Conservation (phyloP, 2,329 filamentous ascomycete species). For the Apiospora rasikravindrae region DNA sequence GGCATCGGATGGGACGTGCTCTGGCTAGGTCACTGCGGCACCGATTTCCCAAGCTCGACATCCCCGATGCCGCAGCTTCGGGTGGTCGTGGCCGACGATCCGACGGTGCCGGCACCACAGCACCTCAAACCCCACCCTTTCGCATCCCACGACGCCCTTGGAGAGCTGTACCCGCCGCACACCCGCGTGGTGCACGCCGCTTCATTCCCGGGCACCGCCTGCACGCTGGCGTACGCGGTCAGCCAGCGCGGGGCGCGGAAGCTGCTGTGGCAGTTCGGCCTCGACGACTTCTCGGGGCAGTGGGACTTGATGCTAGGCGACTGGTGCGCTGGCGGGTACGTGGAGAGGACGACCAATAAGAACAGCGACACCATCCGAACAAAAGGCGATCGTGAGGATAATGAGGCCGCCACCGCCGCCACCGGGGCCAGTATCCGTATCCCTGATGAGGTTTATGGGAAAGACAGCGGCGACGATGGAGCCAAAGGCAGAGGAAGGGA, state of each 20-base stretch:
- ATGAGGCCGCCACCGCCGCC: background rate
- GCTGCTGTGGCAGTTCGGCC: slow-evolving; percentile 17
- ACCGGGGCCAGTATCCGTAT: background rate
- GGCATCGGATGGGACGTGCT: slow-evolving; percentile 43
- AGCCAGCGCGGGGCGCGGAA: slow-evolving; percentile 25
- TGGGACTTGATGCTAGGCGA: slow-evolving; percentile 36
- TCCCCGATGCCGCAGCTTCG: slow-evolving; percentile 22
- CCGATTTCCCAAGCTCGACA: slow-evolving; percentile 22
- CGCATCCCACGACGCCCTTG: slow-evolving; percentile 12
- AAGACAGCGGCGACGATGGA: no score
- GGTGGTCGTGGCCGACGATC: slow-evolving; percentile 22
- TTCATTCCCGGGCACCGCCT: slow-evolving; percentile 17
- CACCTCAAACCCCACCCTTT: slow-evolving; percentile 21
- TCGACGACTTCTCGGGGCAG: slow-evolving; percentile 32
- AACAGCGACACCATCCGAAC: background rate
- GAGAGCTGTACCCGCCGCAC: slow-evolving; percentile 5
- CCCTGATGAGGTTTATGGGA: background rate
- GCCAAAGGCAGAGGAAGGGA: no score
- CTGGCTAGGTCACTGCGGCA: slow-evolving; percentile 45
- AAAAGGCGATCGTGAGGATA: background rate
- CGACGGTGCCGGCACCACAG: slow-evolving; percentile 20
- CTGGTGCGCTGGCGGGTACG: slow-evolving; percentile 32
- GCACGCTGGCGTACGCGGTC: slow-evolving; percentile 25
- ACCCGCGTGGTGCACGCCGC: slow-evolving; percentile 26
- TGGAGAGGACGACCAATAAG: background rate